Evolutionary conservation across 2,329 filamentous ascomycete genomes (phyloP).

Genomic region (Talaromyces amestolkiae): DNA sequence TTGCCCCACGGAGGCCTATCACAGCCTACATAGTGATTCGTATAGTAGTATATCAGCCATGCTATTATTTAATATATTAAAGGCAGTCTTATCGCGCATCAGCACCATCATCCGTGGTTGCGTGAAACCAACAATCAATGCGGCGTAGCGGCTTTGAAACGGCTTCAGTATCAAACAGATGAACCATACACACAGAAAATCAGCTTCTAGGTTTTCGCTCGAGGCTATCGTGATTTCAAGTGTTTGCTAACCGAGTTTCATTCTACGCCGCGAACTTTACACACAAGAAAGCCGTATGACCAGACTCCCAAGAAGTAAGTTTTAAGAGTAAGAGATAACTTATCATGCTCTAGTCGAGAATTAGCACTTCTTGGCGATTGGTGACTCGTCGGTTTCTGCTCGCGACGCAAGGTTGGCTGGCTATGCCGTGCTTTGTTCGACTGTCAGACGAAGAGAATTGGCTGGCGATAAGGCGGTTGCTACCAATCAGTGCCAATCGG

Average conservation of each 20-base stretch:
- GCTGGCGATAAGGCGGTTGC: constrained; percentile 1
- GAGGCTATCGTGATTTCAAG: background rate
- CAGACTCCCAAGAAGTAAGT: background rate
- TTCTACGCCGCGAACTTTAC: background rate
- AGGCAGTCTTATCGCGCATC: background rate
- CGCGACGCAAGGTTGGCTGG: constrained; percentile 5
- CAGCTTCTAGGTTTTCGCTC: too few relatives aligned
- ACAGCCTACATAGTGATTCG: background rate
- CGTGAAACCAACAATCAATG: background rate
- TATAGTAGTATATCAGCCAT: background rate
- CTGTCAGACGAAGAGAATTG: constrained; percentile 5
- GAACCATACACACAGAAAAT: background rate
- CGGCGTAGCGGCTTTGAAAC: background rate
- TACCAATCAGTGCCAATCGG: background rate
- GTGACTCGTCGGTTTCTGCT: constrained; percentile 2
- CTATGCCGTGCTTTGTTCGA: constrained; percentile 1
- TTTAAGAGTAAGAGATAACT: background rate
- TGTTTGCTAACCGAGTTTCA: background rate
- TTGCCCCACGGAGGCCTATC: background rate
- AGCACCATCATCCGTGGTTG: background rate
- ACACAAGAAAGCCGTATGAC: background rate
- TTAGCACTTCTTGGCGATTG: constrained; percentile 4
- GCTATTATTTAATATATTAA: background rate
- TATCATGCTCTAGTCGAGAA: constrained; percentile 5
- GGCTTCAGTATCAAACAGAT: background rate